A percentile compares a stretch with the other conserved stretches of the same genome.
Conservation (phyloP, 805 yeast genomes). For the Cephaloascus fragrans region DNA sequence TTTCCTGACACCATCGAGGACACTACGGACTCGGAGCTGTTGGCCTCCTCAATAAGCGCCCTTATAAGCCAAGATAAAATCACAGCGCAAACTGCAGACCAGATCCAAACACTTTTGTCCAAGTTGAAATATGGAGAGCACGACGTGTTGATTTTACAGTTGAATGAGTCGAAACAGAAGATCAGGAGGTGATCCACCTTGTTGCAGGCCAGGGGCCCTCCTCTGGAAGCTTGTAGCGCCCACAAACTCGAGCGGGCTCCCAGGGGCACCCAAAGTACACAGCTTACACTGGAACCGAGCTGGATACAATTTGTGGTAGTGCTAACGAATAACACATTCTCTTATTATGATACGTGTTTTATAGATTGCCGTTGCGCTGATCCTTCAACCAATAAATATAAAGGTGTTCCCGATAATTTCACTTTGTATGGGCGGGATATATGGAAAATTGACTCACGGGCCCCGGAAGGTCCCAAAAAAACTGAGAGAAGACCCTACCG, state of each 20-base stretch:
- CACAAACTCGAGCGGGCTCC: too few species aligned
- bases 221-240: too few species aligned
- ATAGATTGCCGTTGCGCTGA: too few species aligned
- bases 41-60: neutral
- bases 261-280: neutral
- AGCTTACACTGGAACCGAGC: neutral
- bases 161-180: neutral
- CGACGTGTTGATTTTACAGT: neutral
- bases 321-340: neutral
- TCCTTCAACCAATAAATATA: too few species aligned
- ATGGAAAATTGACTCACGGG: too few species aligned
- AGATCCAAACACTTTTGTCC: neutral
- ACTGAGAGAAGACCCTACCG: too few species aligned
- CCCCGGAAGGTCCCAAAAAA: too few species aligned
- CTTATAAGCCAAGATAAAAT: neutral
- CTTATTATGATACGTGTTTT: neutral
- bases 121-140: neutral
- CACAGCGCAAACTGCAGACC: neutral
- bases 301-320: neutral
- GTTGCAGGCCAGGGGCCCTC: too few species aligned
- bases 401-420: too few species aligned
- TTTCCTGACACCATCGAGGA: neutral
- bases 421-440: too few species aligned
- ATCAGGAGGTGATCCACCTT: neutral
- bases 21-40: neutral